phyloP scores from a whole-genome alignment of 257 asterid species.

The Jaltomata sinuosa region DNA sequence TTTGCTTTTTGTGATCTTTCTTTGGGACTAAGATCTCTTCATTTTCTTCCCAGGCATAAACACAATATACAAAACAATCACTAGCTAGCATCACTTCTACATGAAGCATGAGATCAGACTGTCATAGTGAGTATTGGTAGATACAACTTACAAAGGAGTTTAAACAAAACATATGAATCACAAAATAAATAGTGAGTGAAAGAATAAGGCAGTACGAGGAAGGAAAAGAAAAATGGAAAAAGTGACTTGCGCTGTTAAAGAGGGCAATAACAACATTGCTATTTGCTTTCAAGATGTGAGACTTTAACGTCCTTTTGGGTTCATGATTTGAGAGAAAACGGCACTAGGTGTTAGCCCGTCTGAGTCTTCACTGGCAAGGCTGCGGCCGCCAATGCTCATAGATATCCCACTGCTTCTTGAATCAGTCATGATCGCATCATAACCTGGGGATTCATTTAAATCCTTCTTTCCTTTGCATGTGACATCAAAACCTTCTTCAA shows the following conservation, averaged over 20 bases:
- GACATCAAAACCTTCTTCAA: constrained; percentile 25
- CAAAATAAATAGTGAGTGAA: constrained; percentile 1
- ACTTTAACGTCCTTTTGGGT: constrained; percentile 71
- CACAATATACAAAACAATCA: not conserved
- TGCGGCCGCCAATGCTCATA: constrained; percentile 88
- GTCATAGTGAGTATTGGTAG: not conserved
- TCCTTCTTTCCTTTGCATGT: constrained; percentile 53
- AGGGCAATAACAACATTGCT: not conserved
- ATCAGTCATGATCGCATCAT: constrained; percentile 50
- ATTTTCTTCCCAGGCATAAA: not conserved
- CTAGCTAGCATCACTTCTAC: not conserved
- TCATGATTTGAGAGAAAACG: constrained; percentile 92
- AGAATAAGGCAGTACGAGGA: constrained; percentile 6
- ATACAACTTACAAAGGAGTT: constrained; percentile 23
- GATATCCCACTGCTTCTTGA: constrained; percentile 74
- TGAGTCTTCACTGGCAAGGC: constrained; percentile 82
- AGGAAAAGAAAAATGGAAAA: not conserved
- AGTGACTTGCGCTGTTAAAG: constrained; percentile 2
- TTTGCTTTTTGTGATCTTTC: not conserved
- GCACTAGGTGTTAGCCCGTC: constrained; percentile 92
- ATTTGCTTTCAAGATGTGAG: not conserved
- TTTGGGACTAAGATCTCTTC: not conserved
- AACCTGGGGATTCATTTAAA: constrained; percentile 38
- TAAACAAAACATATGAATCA: constrained; percentile 1
- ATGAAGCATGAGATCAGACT: not conserved